These are phyloP conservation scores for Teratosphaeria zuluensis DNA, from an alignment of 2,329 filamentous ascomycete species.

Conservation along the genomic window DNA sequence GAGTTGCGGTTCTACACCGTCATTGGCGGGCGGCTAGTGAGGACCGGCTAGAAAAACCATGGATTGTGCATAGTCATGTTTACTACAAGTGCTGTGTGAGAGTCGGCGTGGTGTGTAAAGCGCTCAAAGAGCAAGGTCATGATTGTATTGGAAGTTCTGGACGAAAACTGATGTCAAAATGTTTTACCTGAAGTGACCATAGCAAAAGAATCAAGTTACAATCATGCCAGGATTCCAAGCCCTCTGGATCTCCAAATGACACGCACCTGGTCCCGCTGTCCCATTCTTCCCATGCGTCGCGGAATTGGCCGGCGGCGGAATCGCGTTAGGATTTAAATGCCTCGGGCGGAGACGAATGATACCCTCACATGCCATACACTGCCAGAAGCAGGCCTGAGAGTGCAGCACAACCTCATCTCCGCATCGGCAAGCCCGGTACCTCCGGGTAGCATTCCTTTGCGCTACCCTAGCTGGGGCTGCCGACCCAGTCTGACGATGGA, in stretches of 20 bases:
- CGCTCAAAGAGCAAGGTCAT: not conserved
- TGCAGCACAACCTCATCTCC: not conserved
- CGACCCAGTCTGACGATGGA: not conserved
- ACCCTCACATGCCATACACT: not conserved
- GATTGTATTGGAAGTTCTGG: not conserved
- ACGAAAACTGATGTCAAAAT: no score
- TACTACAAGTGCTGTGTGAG: not conserved
- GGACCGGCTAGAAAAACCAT: no score
- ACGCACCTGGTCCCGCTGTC: not conserved
- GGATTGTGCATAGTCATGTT: not conserved
- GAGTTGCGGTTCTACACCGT: not conserved
- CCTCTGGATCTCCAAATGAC: not conserved
- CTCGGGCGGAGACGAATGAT: not conserved
- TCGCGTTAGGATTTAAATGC: not conserved
- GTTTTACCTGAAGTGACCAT: no score
- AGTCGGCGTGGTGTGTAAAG: not conserved
- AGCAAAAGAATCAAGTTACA: not conserved
- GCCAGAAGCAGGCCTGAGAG: not conserved
- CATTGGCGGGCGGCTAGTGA: not conserved
- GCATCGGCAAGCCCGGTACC: conserved; percentile 8
- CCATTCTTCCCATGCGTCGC: not conserved
- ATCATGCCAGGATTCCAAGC: not conserved
- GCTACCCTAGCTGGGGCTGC: not conserved
- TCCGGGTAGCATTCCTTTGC: not conserved
- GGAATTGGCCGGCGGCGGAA: not conserved